Base-by-base conservation (phyloP, 2,329 filamentous ascomycete genomes). In the Penicillium verrucosum region DNA sequence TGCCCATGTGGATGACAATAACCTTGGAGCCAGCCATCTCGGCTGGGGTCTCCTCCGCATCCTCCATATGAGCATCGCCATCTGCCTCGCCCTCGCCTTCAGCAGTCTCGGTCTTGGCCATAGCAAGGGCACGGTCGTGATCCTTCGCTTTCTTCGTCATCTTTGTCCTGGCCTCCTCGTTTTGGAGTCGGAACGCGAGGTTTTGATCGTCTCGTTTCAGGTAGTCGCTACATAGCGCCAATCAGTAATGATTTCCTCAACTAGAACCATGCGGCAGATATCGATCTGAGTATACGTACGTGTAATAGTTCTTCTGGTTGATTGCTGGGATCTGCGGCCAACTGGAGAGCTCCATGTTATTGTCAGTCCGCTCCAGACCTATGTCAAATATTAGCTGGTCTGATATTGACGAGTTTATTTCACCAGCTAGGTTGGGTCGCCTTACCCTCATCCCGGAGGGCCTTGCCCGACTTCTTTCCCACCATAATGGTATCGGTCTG, bases 241-340 rank as follows among this genome's bases (percentile, higher is more conserved):
- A 56, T 65, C 43, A 68, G 63, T 37, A 57, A 49, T 64, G 30
- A 45, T 0, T 1, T 46, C 3, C 12, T n/a, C 14, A 23, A 34
- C 4, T 34, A 10, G 18, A 25, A 9, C 8, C 8, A n/a, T 46
- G 30, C 14, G 14, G 14, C 21, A 47, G 30, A n/a, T 21, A n/a
- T 47, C 3, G 2, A 14, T 10, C 21, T 25, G 5, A 9, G 16
- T 25, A 45, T 32, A 79, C 86, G 60, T 82, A 94, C 90, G 92
- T 96, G 75, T 97, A 97, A 76, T 99, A 99, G 75, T 99, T 99
- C 80, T 99, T 99, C 75, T 99, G 94, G 73, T 99, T 99, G 77
- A 99, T 99, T 68, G 94, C 90, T 42, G 85, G 83, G 56, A 96
- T 87, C 70, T 94, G 89, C 10, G 94, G 93, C 93, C 94, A 99